Conservation (phyloP, 2,329 filamentous ascomycete genomes). For the Trichophyton benhamiae region DNA sequence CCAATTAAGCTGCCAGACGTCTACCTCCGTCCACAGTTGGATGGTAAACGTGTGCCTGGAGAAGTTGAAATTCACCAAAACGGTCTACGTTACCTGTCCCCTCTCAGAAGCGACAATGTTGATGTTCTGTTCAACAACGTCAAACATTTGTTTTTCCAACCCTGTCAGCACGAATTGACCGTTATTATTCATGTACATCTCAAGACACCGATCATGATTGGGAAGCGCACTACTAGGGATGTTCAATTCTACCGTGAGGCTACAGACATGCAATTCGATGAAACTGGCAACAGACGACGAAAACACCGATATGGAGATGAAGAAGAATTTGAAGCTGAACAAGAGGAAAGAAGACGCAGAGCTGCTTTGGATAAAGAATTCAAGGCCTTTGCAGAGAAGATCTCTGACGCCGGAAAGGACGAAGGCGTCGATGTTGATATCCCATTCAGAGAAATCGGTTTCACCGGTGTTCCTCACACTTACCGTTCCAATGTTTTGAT, state of each 20-base stretch:
- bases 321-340: constrained; percentile 96
- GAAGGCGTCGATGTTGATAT: constrained; percentile 90
- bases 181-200: constrained; percentile 97
- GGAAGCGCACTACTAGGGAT: constrained; percentile 98
- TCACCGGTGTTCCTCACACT: constrained; percentile 80
- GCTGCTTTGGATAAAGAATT: constrained; percentile 92
- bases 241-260: constrained; percentile 97
- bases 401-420: constrained; percentile 84
- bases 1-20: constrained; percentile 85
- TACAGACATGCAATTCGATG: constrained; percentile 96
- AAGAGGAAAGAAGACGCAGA: constrained; percentile 83
- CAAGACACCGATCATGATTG: constrained; percentile 95
- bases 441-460: constrained; percentile 89
- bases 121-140: constrained; percentile 97
- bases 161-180: constrained; percentile 88
- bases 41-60: constrained; percentile 91
- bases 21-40: constrained; percentile 86
- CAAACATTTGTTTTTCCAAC: constrained; percentile 97
- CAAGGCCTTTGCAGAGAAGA: constrained; percentile 93
- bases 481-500: constrained; percentile 80
- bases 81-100: constrained; percentile 86
- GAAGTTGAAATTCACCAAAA: constrained; percentile 98
- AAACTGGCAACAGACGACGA: constrained; percentile 93
- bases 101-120: constrained; percentile 68
- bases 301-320: constrained; percentile 97